Evolutionary conservation across 176 grass and related monocot species (phyloP).

Genomic region (Eragrostis curvula): DNA sequence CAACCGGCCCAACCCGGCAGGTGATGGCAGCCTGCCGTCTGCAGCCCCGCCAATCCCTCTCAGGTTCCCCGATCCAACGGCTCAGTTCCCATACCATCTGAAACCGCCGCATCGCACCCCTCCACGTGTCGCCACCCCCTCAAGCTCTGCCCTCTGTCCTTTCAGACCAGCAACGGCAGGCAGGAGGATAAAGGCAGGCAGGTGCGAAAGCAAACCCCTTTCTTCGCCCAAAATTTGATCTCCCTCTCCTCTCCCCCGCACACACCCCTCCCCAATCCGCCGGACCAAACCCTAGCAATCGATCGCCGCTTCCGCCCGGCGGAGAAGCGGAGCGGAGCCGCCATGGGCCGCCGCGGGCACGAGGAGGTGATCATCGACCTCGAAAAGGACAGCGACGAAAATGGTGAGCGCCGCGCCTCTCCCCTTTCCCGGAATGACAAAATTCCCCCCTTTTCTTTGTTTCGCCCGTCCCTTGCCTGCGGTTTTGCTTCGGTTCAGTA

Average conservation of each 20-base stretch:
- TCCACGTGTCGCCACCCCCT: background rate
- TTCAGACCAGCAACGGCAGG: background rate
- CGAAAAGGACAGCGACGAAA: slow-evolving; percentile 40
- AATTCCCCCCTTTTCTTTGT: background rate
- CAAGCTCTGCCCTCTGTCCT: background rate
- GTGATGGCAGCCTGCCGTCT: background rate
- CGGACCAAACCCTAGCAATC: slow-evolving; percentile 11
- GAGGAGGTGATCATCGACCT: slow-evolving; percentile 35
- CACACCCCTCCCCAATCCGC: background rate
- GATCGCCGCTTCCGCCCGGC: background rate
- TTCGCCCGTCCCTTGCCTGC: background rate
- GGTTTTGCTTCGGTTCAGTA: background rate
- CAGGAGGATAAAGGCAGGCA: background rate
- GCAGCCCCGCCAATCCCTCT: background rate
- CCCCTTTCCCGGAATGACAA: background rate
- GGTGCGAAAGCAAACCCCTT: background rate
- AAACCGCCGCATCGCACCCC: rapidly evolving
- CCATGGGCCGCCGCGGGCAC: slow-evolving; percentile 17
- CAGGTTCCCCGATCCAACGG: slow-evolving; percentile 5
- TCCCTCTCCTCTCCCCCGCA: background rate
- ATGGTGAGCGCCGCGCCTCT: background rate
- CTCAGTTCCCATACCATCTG: background rate
- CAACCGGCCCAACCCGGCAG: background rate
- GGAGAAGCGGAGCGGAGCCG: background rate
- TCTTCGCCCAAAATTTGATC: slow-evolving; percentile 5